Percentiles rank a stretch among this genome's conserved stretches.
phyloP scores from a whole-genome alignment of 495 filamentous ascomycete species.

The Penicillium argentinense region DNA sequence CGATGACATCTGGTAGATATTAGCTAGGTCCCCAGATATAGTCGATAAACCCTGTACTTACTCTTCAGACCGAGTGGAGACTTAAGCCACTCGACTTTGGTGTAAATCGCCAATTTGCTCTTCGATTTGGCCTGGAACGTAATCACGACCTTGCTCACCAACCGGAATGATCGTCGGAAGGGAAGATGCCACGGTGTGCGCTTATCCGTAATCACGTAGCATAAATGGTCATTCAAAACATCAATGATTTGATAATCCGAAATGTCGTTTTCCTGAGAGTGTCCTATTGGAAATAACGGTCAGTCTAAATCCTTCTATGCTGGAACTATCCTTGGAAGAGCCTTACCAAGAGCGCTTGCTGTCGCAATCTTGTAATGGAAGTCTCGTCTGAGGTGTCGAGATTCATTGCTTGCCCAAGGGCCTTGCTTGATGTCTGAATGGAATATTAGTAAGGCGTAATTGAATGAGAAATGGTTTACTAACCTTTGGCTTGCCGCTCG shows the following conservation, averaged over 20 bases:
- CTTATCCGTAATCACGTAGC: constrained; percentile 88
- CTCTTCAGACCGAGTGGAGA: constrained; percentile 62
- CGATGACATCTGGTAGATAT: constrained; percentile 61
- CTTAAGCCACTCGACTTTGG: constrained; percentile 80
- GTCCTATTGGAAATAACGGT: constrained; percentile 31
- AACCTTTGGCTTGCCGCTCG: constrained; percentile 74
- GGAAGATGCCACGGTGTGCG: constrained; percentile 92
- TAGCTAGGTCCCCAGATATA: no score
- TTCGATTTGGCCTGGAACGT: constrained; percentile 89
- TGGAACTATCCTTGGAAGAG: no score
- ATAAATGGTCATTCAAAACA: constrained; percentile 88
- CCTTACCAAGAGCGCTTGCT: constrained; percentile 60
- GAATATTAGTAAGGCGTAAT: constrained; percentile 25
- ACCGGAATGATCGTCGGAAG: constrained; percentile 70
- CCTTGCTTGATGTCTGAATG: constrained; percentile 68
- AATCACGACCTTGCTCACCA: constrained; percentile 90
- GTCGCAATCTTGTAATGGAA: constrained; percentile 79
- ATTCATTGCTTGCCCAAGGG: constrained; percentile 73
- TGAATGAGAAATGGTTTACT: neutral
- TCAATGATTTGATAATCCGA: constrained; percentile 89
- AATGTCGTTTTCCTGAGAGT: constrained; percentile 55
- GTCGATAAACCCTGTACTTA: constrained; percentile 21
- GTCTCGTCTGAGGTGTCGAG: constrained; percentile 67
- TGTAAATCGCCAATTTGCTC: constrained; percentile 87
- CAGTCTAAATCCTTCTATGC: no score